phyloP scores from a whole-genome alignment of 306 rosid genomes.

The Prunus armeniaca region DNA sequence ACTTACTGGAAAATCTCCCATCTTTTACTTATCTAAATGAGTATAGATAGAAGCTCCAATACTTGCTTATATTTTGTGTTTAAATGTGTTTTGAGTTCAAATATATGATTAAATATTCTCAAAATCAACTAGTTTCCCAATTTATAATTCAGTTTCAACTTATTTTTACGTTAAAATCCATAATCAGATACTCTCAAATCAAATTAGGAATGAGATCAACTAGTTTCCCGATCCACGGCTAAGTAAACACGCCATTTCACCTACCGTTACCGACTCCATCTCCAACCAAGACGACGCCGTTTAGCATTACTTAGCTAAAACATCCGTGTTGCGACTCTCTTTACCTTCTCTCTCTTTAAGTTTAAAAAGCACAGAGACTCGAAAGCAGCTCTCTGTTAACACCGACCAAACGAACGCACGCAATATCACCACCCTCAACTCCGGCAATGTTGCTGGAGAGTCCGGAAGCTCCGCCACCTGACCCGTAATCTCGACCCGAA shows the following conservation, averaged over 20 bases:
- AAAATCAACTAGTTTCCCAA: too few relatives aligned
- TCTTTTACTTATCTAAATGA: not conserved
- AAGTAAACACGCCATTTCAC: not conserved
- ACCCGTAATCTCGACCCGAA: conserved; percentile 1
- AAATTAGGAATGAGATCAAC: too few relatives aligned
- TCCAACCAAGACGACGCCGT: conserved; percentile 21
- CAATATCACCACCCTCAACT: conserved; percentile 7
- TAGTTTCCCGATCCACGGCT: too few relatives aligned
- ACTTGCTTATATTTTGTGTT: too few relatives aligned
- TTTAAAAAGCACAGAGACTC: conserved; percentile 26
- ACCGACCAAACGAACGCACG: not conserved
- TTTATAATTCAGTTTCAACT: too few relatives aligned
- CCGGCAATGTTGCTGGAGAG: conserved; percentile 68
- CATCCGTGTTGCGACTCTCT: not conserved
- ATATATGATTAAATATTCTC: too few relatives aligned
- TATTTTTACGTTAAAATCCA: too few relatives aligned
- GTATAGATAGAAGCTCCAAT: too few relatives aligned
- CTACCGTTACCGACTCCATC: not conserved
- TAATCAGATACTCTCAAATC: too few relatives aligned
- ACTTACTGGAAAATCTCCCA: too few relatives aligned
- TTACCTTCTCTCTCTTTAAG: not conserved
- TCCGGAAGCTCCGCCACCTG: conserved; percentile 20
- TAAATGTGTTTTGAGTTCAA: too few relatives aligned
- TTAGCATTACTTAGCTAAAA: too few relatives aligned
- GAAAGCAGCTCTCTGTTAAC: not conserved